Evolutionary conservation across 2,329 filamentous ascomycete species (phyloP).

Genomic region (Truncatella angustata): DNA sequence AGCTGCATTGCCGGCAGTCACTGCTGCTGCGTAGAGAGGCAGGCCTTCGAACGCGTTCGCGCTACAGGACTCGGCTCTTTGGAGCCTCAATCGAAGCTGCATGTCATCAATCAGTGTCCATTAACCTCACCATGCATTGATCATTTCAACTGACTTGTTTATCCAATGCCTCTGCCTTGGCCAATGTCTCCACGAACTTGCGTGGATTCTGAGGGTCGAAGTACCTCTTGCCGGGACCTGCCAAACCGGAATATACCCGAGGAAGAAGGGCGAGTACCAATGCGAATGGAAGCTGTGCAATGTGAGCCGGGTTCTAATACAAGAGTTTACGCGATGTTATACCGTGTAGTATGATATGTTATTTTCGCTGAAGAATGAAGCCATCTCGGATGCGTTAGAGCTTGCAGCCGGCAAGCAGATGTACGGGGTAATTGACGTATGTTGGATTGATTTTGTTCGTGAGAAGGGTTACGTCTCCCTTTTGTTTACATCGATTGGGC

Average conservation of each 20-base stretch:
- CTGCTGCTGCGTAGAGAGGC: conserved; percentile 12
- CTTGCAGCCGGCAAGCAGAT: too few species aligned
- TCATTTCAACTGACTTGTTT: conserved; percentile 19
- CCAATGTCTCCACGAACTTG: conserved; percentile 19
- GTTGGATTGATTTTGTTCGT: too few species aligned
- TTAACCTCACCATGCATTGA: not conserved
- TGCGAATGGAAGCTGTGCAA: conserved; percentile 22
- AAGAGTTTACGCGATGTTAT: conserved; percentile 1
- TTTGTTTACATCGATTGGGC: too few species aligned
- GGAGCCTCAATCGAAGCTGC: conserved; percentile 17
- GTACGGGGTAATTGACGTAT: too few species aligned
- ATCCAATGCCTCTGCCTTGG: conserved; percentile 22
- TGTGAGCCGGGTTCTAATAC: conserved; percentile 4
- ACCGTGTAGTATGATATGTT: conserved; percentile 32
- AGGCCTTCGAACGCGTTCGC: conserved; percentile 13
- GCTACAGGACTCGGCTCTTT: conserved; percentile 12
- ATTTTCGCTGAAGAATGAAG: conserved; percentile 24
- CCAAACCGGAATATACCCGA: conserved; percentile 27
- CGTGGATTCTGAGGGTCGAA: conserved; percentile 27
- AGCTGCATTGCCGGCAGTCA: conserved; percentile 15
- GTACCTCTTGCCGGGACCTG: conserved; percentile 23
- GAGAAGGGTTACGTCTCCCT: too few species aligned
- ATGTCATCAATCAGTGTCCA: conserved; percentile 7
- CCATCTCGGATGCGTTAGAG: conserved; percentile 15
- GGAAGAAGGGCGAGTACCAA: conserved; percentile 23